phyloP scores from a whole-genome alignment of 1,139 yeast genomes.

The Kodamaea ohmeri region DNA sequence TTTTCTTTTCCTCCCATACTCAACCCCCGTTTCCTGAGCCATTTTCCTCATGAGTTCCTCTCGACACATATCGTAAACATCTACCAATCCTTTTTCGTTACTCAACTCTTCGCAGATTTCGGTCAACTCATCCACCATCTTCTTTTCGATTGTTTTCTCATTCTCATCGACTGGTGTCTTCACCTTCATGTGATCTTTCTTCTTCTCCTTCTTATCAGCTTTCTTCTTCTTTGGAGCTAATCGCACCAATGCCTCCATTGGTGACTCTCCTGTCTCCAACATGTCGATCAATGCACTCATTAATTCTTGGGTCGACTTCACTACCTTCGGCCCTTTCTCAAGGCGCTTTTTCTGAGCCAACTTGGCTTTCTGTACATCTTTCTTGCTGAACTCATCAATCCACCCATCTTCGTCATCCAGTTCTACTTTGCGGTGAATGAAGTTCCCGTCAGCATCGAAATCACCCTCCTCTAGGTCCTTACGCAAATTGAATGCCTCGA shows the following conservation, averaged over 20 bases:
- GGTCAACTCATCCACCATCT: constrained; percentile 40
- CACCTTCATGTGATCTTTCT: constrained; percentile 15
- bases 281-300: constrained; percentile 36
- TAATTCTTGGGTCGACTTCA: constrained; percentile 24
- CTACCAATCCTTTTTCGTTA: constrained; percentile 35
- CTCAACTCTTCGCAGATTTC: constrained; percentile 48
- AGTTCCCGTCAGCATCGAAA: constrained; percentile 64
- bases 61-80: constrained; percentile 53
- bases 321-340: constrained; percentile 14
- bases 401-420: constrained; percentile 45
- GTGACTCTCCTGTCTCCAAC: constrained; percentile 61
- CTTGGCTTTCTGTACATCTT: constrained; percentile 49
- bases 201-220: not conserved
- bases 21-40: constrained; percentile 48
- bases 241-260: constrained; percentile 58
- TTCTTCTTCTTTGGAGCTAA: constrained; percentile 29
- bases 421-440: constrained; percentile 37
- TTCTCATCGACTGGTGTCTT: constrained; percentile 1
- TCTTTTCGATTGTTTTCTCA: constrained; percentile 12
- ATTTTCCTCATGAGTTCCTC: constrained; percentile 61
- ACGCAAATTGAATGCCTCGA: constrained; percentile 60
- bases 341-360: constrained; percentile 34
- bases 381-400: constrained; percentile 40
- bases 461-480: constrained; percentile 59
- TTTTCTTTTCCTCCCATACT: constrained; percentile 25